Evolutionary conservation across 192 early-diverging fungal species (phyloP).

Genomic region (Coemansia sp.): DNA sequence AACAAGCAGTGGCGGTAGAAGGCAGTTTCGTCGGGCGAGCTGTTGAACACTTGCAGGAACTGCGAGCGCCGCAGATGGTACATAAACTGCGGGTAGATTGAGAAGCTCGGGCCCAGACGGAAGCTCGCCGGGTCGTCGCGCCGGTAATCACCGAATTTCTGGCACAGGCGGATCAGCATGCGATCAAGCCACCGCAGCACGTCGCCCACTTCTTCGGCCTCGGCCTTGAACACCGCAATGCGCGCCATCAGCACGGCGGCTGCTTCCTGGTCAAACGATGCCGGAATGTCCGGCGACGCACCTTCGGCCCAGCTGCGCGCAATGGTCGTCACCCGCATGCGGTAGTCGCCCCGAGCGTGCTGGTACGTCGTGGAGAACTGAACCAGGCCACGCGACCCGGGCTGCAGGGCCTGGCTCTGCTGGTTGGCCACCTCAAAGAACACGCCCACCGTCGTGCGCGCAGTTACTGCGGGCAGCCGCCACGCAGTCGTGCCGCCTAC

Average conservation of each 20-base stretch:
- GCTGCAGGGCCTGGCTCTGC: conserved; percentile 75
- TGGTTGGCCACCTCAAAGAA: conserved; percentile 98
- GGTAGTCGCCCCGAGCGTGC: conserved; percentile 85
- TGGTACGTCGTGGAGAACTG: conserved; percentile 97
- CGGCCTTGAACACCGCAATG: conserved; percentile 95
- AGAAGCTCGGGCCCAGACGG: conserved; percentile 88
- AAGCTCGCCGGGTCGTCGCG: conserved; percentile 95
- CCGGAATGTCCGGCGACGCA: conserved; percentile 78
- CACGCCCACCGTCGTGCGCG: conserved; percentile 80
- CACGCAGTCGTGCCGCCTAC: conserved; percentile 94
- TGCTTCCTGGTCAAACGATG: conserved; percentile 97
- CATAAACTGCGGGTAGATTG: conserved; percentile 99
- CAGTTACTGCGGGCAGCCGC: conserved; percentile 88
- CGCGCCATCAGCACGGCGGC: conserved; percentile 96
- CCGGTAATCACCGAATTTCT: conserved; percentile 93
- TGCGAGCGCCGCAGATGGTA: conserved; percentile 95
- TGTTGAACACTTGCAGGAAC: conserved; percentile 99
- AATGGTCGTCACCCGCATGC: conserved; percentile 93
- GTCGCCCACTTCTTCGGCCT: conserved; percentile 95
- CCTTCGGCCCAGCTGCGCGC: conserved; percentile 86
- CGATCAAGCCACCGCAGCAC: conserved; percentile 97
- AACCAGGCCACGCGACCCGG: conserved; percentile 82
- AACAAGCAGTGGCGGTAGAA: conserved; percentile 84
- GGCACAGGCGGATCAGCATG: conserved; percentile 98
- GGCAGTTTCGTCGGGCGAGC: conserved; percentile 97